A percentile compares a stretch with the other conserved stretches of the same genome.
phyloP scores from a whole-genome alignment of 768 basidiomycete species.

The Suillus variegatus region DNA sequence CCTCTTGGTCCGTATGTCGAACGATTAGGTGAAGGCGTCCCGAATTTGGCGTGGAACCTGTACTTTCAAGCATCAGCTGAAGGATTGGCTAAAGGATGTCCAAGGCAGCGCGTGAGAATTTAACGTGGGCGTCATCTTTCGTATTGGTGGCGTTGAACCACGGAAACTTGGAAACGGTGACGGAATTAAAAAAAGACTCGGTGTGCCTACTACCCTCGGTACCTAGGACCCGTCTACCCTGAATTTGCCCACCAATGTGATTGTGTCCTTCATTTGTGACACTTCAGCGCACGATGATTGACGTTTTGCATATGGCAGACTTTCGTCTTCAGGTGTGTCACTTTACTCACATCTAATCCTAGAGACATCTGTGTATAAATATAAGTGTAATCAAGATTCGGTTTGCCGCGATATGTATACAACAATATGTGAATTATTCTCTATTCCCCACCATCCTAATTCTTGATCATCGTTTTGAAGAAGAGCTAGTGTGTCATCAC shows the following conservation, averaged over 20 bases:
- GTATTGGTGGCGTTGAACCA: neutral
- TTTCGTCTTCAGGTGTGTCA: neutral
- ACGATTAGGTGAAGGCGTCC: constrained; percentile 33
- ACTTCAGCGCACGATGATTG: neutral
- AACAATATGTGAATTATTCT: constrained; percentile 45
- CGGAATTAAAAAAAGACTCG: constrained; percentile 2
- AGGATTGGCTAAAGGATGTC: neutral
- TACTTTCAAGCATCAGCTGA: constrained; percentile 4
- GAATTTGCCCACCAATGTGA: constrained; percentile 2
- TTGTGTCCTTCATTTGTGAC: neutral
- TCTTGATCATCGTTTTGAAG: constrained; percentile 55
- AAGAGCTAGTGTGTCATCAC: constrained; percentile 45
- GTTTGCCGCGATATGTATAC: constrained; percentile 24
- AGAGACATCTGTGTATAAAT: constrained; percentile 4
- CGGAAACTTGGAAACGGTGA: neutral
- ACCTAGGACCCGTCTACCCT: neutral
- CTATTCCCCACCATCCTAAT: constrained; percentile 74
- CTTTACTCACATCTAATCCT: neutral
- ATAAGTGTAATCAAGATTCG: constrained; percentile 3
- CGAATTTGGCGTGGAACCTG: constrained; percentile 22
- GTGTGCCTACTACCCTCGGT: neutral
- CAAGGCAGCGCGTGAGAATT: constrained; percentile 3
- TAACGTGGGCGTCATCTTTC: neutral
- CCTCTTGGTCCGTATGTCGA: constrained; percentile 36
- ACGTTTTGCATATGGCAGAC: neutral